Evolutionary conservation across 345 rosid species (phyloP), one percentile per base, ranked within the genome.

Genomic region (Anastatica hierochuntica): DNA sequence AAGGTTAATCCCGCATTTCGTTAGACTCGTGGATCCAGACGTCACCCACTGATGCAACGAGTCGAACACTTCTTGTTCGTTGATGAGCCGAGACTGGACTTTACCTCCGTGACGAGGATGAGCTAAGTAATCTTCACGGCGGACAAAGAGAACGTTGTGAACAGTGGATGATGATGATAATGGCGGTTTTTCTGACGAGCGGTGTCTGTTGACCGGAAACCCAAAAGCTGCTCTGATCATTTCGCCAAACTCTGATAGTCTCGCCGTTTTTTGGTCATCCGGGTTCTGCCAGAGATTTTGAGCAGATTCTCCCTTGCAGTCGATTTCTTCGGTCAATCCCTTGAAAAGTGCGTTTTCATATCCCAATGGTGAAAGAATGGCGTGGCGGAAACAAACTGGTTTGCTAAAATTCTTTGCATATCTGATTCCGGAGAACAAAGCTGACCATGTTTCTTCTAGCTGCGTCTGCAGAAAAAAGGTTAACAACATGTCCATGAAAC

Each of bases 81-180:
- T 87, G 74, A 73, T 81, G 21, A 84, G 95, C 41, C 98, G 81
- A 2, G 96, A 79, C 63, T 90, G 81, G 47, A 88, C 75, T 70
- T 69, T 84, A 31, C 98, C 98, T 9, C 66, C 66, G 13, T 84
- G 95, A 21, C 96, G 92, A 24, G 96, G 96, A 58, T 92, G 96
- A n/a, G 98, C 95, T 56, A 92, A 69, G 63, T 92, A 92, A 68
- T 92, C 85, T 67, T 92, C 97, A 15, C 98, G 89, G 37, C 95
- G 80, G 15, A 87, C 82, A 68, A 84, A 90, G 58, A 87, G 96
- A 60, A 92, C 72, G 44, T 83, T 85, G 46, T 75, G 75, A 30
- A 61, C 30, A 33, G 49, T 35, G 6, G 45, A 57, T 21, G 62
- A 21, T 8, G 49, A 54, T 0, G 56, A 63, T 4, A 55, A 45